Evolutionary conservation across 75 land plant genomes (phyloP), one percentile per base, ranked within the genome.

Genomic region (Gnetum montanum): DNA sequence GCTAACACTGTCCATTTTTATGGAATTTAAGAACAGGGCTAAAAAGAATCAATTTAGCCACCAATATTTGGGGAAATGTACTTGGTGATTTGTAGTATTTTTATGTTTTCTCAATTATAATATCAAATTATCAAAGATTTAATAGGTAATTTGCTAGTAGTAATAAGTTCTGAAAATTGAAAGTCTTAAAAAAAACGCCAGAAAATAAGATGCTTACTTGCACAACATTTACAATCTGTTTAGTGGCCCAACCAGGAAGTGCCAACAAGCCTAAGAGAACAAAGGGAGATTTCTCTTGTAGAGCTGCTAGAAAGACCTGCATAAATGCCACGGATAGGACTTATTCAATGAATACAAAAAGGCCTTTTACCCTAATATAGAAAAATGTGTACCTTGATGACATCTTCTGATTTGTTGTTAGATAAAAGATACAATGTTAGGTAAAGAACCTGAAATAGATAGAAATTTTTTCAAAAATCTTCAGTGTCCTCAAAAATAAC

Each of bases 161-260:
- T n/a, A n/a, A n/a, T n/a, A n/a, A n/a, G n/a, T n/a, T n/a, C n/a
- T n/a, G n/a, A n/a, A n/a, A n/a, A n/a, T n/a, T n/a, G 16, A 25
- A 28, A 26, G 2, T 15, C 24, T 41, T 59, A 29, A 15, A n/a
- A 3, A 8, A 44, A 29, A 19, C 15, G 13, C 8, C 41, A 13
- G 8, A 29, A 27, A 27, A 23, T 37, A 29, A 31, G 23, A 33
- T 27, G 13, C 38, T 61, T 70, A 85, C 96, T 90, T 90, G 99
- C 52, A 95, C 80, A 15, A 95, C 62, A 77, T 95, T 95, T 24
- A 95, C 64, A n/a, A 70, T 30, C 68, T 95, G 99, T 64, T 95
- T 95, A 62, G 84, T 79, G 36, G 66, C 70, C 80, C 97, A 95
- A 35, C 99, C 99, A 55, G 86, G 75, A 22, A 86, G 59, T 53